Conservation (phyloP, 106 monocot species). For the Phalaenopsis equestris region DNA sequence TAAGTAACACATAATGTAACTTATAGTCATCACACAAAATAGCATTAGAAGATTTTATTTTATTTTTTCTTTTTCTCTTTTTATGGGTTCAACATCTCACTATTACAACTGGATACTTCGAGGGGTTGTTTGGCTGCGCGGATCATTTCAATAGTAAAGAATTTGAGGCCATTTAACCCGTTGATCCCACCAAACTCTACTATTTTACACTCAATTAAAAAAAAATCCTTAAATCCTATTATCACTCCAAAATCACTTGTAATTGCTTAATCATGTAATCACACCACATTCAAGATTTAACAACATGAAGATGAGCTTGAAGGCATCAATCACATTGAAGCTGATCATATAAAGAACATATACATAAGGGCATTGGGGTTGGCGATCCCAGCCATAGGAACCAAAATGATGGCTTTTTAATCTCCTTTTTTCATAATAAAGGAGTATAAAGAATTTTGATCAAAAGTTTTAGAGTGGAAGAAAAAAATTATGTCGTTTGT, state of each 20-base stretch:
- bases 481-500: background rate
- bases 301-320: background rate
- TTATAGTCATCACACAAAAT: too few relatives aligned
- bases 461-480: background rate
- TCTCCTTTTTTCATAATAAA: background rate
- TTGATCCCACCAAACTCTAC: background rate
- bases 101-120: too few relatives aligned
- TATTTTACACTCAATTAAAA: too few relatives aligned
- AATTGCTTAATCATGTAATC: too few relatives aligned
- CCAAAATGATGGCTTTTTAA: background rate
- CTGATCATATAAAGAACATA: background rate
- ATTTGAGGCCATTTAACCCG: background rate
- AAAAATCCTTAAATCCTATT: background rate
- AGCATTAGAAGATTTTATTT: too few relatives aligned
- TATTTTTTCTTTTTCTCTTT: too few relatives aligned
- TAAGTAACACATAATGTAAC: too few relatives aligned
- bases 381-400: background rate
- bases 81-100: too few relatives aligned
- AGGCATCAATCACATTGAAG: background rate
- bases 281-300: too few relatives aligned
- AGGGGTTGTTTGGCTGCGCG: too few relatives aligned
- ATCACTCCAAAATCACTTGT: background rate
- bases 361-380: background rate
- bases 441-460: background rate
- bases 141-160: background rate